Evolutionary conservation across 2,329 filamentous ascomycete species (phyloP).

Genomic region (Cercospora zeina): DNA sequence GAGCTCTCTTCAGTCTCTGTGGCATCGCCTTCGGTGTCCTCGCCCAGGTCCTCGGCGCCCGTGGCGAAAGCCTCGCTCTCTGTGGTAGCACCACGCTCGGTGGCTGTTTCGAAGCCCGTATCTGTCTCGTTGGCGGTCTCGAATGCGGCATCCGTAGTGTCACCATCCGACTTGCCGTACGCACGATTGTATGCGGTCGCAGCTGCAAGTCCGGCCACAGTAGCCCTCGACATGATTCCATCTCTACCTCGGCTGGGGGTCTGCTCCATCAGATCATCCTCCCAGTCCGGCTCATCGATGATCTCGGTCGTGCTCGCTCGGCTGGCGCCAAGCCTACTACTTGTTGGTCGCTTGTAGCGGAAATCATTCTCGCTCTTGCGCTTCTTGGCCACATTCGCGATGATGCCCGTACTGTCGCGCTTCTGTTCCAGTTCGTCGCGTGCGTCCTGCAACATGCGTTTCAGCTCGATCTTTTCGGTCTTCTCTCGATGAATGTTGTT

Average conservation of each 20-base stretch:
- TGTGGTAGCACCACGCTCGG: slow-evolving; percentile 72
- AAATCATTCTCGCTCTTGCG: slow-evolving; percentile 58
- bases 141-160: slow-evolving; percentile 61
- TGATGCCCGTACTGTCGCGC: slow-evolving; percentile 47
- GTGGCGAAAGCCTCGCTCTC: slow-evolving; percentile 90
- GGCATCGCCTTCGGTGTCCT: slow-evolving; percentile 65
- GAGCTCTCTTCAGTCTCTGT: slow-evolving; percentile 76
- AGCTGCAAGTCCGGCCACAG: slow-evolving; percentile 48
- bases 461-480: slow-evolving; percentile 95
- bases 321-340: slow-evolving; percentile 70
- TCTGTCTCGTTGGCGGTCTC: slow-evolving; percentile 76
- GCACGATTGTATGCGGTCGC: slow-evolving; percentile 70
- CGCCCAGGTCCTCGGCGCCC: slow-evolving; percentile 75
- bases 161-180: slow-evolving; percentile 43
- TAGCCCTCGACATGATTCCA: slow-evolving; percentile 34
- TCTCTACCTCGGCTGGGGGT: slow-evolving; percentile 55
- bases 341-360: slow-evolving; percentile 76
- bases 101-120: slow-evolving; percentile 66
- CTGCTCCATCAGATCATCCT: slow-evolving; percentile 68
- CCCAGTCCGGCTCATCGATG: slow-evolving; percentile 81
- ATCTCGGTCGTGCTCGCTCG: slow-evolving; percentile 75
- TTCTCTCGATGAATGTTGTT: slow-evolving; percentile 96
- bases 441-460: slow-evolving; percentile 91
- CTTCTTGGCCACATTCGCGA: slow-evolving; percentile 55
- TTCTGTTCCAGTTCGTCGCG: slow-evolving; percentile 82